Conservation (phyloP, 1,284 basidiomycete genomes). For the Afroboletus lepidellus region DNA sequence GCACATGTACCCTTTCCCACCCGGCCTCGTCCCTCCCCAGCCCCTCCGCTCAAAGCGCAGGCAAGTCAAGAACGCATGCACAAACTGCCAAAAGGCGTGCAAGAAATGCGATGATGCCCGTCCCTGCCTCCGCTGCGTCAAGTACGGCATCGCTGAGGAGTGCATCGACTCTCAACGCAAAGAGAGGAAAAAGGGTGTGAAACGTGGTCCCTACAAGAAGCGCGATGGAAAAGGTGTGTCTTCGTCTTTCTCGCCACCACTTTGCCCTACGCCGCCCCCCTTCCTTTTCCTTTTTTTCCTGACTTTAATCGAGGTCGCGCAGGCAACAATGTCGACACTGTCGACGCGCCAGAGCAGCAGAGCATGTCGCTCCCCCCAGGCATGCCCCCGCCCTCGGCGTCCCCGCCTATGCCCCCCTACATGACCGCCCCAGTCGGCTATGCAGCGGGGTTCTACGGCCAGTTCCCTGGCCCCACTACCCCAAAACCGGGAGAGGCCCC, state of each 20-base stretch:
- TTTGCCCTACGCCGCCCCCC: conserved; percentile 17
- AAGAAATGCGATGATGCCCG: conserved; percentile 89
- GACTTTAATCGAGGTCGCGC: conserved; percentile 48
- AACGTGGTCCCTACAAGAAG: conserved; percentile 91
- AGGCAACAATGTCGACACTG: conserved; percentile 52
- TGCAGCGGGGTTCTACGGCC: conserved; percentile 44
- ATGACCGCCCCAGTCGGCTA: conserved; percentile 43
- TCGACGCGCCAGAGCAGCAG: conserved; percentile 46
- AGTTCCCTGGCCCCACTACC: conserved; percentile 47
- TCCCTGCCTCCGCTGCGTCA: conserved; percentile 83
- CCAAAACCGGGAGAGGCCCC: conserved; percentile 54
- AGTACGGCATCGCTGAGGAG: conserved; percentile 78
- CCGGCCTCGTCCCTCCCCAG: conserved; percentile 44
- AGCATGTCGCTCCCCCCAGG: conserved; percentile 44
- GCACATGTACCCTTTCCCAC: conserved; percentile 66
- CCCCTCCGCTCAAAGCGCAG: conserved; percentile 70
- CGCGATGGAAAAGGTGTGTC: conserved; percentile 78
- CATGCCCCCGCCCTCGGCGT: conserved; percentile 41
- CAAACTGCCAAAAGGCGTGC: conserved; percentile 86
- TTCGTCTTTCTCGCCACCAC: conserved; percentile 29
- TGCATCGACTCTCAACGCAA: conserved; percentile 82
- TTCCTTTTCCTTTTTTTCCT: conserved; percentile 30
- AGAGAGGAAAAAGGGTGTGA: conserved; percentile 83
- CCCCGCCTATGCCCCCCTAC: conserved; percentile 47
- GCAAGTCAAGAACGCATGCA: conserved; percentile 90